phyloP scores from a whole-genome alignment of 768 basidiomycete species.

The Punctularia strigosozonata region DNA sequence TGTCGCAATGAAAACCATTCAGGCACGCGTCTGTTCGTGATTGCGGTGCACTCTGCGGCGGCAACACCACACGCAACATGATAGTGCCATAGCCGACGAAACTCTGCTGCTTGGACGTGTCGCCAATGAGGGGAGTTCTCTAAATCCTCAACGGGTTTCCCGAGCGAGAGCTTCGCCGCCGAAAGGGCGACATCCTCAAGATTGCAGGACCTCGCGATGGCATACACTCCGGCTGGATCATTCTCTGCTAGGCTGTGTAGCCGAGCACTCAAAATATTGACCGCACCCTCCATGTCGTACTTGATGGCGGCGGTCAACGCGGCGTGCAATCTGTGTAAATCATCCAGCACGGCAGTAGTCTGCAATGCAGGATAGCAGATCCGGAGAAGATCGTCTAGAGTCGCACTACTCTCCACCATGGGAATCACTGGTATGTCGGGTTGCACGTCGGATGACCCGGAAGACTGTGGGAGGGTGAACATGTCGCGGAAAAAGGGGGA shows the following conservation, averaged over 20 bases:
- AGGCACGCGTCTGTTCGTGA: too few species aligned
- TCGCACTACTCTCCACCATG: background rate
- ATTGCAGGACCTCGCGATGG: background rate
- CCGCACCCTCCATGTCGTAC: background rate
- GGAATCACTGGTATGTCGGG: background rate
- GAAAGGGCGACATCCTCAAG: background rate
- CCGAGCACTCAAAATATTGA: background rate
- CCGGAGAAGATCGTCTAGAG: background rate
- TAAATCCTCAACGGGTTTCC: background rate
- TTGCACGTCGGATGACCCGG: background rate
- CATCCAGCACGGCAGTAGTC: background rate
- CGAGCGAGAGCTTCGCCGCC: background rate
- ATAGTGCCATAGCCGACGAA: too few species aligned
- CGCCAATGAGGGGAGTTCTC: too few species aligned
- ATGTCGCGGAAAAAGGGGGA: slow-evolving; percentile 10
- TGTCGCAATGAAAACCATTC: too few species aligned
- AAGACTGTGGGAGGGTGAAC: slow-evolving; percentile 4
- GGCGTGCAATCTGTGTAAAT: background rate
- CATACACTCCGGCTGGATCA: background rate
- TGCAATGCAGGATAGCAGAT: background rate
- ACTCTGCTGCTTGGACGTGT: too few species aligned
- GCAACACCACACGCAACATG: too few species aligned
- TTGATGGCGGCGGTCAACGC: background rate
- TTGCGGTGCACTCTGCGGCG: too few species aligned
- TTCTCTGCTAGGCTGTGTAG: background rate